These are phyloP conservation scores for Plantago major DNA, from an alignment of 257 asterid species.

Conservation along the genomic window DNA sequence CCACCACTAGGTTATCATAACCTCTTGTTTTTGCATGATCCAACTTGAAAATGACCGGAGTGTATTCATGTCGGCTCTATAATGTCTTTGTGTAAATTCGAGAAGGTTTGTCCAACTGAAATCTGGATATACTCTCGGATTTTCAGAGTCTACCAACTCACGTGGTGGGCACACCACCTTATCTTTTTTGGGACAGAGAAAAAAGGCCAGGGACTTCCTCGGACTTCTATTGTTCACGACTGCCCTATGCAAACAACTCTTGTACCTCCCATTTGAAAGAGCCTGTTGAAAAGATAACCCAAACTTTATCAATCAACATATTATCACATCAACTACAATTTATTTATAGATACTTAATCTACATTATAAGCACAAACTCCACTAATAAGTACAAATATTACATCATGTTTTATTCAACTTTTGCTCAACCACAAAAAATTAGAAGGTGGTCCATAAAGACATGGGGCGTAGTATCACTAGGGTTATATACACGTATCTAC, in stretches of 20 bases:
- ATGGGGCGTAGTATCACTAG: too few relatives aligned
- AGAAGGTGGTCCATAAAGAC: too few relatives aligned
- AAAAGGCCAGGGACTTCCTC: slow-evolving; percentile 88
- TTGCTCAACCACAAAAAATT: too few relatives aligned
- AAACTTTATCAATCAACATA: neutral
- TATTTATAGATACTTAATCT: neutral
- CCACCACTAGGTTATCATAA: slow-evolving; percentile 9
- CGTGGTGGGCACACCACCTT: slow-evolving; percentile 82
- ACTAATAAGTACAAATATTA: too few relatives aligned
- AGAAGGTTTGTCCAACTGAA: slow-evolving; percentile 69
- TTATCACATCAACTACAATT: neutral
- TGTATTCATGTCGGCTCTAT: slow-evolving; percentile 89
- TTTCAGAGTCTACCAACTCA: slow-evolving; percentile 64
- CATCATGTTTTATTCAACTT: too few relatives aligned
- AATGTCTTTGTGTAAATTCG: slow-evolving; percentile 85
- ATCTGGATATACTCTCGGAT: slow-evolving; percentile 77
- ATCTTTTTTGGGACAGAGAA: slow-evolving; percentile 77
- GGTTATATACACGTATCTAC: too few relatives aligned
- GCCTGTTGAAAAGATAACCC: slow-evolving; percentile 43
- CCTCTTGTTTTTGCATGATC: slow-evolving; percentile 37
- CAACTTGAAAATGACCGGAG: slow-evolving; percentile 64
- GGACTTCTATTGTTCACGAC: slow-evolving; percentile 76
- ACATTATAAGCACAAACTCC: too few relatives aligned
- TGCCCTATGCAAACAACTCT: slow-evolving; percentile 89
- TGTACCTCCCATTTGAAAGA: slow-evolving; percentile 79